A percentile compares a stretch with the other conserved stretches of the same genome.
These are phyloP conservation scores for Colletotrichum falcatum DNA, from an alignment of 2,329 filamentous ascomycete genomes.

Conservation along the genomic window DNA sequence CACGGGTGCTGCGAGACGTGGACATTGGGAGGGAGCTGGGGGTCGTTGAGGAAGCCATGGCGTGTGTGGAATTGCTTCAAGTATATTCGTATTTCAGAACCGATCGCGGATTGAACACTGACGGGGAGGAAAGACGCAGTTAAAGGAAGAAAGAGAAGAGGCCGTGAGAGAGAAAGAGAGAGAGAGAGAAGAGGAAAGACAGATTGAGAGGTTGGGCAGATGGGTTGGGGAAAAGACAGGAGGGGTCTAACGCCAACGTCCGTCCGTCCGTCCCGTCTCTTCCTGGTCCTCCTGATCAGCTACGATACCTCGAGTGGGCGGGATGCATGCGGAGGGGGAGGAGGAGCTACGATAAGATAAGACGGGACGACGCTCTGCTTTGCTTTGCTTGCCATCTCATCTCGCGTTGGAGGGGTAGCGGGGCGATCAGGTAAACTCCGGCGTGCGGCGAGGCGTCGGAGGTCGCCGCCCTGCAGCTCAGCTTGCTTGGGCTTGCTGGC, in stretches of 20 bases:
- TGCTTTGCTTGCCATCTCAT: neutral
- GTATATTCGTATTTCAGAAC: neutral
- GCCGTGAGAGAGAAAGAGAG: constrained; percentile 1
- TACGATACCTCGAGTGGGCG: constrained; percentile 35
- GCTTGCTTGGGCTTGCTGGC: constrained; percentile 2
- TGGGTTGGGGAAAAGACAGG: constrained; percentile 12
- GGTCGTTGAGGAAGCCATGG: constrained; percentile 47
- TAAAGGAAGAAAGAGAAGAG: constrained; percentile 19
- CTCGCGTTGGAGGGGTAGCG: constrained; percentile 1
- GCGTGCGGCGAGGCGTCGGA: constrained; percentile 36
- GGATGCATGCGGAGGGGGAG: constrained; percentile 28
- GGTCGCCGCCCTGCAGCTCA: constrained; percentile 30
- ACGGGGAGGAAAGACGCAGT: constrained; percentile 10
- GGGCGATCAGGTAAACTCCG: constrained; percentile 26
- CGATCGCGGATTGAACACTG: neutral
- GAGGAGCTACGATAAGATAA: constrained; percentile 39
- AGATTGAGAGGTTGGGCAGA: constrained; percentile 19
- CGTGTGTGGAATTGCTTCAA: neutral
- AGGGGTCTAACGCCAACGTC: constrained; percentile 32
- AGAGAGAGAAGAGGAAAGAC: neutral
- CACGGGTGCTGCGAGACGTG: constrained; percentile 90
- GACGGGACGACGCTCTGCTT: constrained; percentile 3
- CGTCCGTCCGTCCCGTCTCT: constrained; percentile 19
- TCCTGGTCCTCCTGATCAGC: constrained; percentile 41
- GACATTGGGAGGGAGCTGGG: constrained; percentile 68